Conservation (phyloP, 345 rosid species). For the Bruguiera gymnorhiza region DNA sequence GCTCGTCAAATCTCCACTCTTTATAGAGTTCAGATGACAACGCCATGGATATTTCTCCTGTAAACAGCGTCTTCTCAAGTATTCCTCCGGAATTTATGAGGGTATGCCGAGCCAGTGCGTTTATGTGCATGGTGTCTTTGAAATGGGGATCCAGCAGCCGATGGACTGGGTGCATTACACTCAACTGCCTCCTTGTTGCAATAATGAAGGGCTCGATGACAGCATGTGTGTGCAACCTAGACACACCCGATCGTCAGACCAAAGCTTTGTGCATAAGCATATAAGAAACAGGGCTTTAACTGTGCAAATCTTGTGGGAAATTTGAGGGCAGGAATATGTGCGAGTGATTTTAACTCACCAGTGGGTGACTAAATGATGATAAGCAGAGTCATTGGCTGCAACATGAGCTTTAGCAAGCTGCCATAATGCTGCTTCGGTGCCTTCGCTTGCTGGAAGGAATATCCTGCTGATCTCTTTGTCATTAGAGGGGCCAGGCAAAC, state of each 20-base stretch:
- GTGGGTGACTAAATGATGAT: constrained; percentile 60
- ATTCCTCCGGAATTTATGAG: constrained; percentile 58
- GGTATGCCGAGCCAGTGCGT: constrained; percentile 45
- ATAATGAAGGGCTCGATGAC: constrained; percentile 69
- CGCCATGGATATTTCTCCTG: constrained; percentile 47
- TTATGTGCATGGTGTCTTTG: constrained; percentile 66
- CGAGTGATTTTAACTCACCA: constrained; percentile 41
- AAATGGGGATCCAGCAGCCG: constrained; percentile 62
- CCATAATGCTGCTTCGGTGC: constrained; percentile 54
- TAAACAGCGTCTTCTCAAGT: constrained; percentile 48
- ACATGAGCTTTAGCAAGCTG: constrained; percentile 63
- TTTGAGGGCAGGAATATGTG: neutral
- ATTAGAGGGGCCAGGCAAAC: constrained; percentile 29
- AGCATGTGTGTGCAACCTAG: constrained; percentile 70
- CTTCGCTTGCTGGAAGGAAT: constrained; percentile 42
- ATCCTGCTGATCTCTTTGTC: constrained; percentile 16
- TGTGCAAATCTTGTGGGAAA: neutral
- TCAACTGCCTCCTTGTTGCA: constrained; percentile 62
- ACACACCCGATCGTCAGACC: constrained; percentile 7
- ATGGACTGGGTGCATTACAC: constrained; percentile 64
- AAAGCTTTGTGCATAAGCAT: neutral
- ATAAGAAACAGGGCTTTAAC: neutral
- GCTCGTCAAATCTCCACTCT: constrained; percentile 63
- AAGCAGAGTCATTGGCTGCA: constrained; percentile 52
- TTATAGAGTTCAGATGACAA: constrained; percentile 54